Evolutionary conservation across 805 yeast species (phyloP).

Genomic region (Suhomyces sp.): DNA sequence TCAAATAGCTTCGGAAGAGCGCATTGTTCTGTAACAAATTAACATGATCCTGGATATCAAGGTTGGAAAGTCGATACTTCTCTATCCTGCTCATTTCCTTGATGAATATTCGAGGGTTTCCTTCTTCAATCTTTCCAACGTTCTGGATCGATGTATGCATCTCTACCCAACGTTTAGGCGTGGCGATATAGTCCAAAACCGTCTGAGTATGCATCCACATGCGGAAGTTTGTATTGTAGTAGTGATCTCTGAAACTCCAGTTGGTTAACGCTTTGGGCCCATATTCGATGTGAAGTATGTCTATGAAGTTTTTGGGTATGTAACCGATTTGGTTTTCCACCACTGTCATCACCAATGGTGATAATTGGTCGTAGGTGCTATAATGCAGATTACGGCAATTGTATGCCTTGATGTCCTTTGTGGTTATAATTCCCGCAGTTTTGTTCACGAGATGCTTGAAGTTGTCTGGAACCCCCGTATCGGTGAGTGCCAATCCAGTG

Average conservation of each 20-base stretch:
- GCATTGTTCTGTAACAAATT: slow-evolving; percentile 22
- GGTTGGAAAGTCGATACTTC: slow-evolving; percentile 1
- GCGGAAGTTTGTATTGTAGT: slow-evolving; percentile 32
- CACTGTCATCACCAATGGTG: slow-evolving; percentile 17
- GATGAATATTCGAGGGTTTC: background rate
- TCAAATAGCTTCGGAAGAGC: slow-evolving; percentile 27
- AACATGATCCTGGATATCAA: slow-evolving; percentile 4
- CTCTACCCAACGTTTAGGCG: slow-evolving; percentile 23
- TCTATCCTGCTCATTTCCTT: slow-evolving; percentile 1
- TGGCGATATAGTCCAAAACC: slow-evolving; percentile 25
- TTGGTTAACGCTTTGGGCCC: slow-evolving; percentile 19
- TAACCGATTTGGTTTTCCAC: slow-evolving; percentile 23
- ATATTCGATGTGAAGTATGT: slow-evolving; percentile 31
- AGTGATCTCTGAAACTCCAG: slow-evolving; percentile 21
- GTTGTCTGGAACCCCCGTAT: slow-evolving; percentile 22
- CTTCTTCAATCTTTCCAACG: background rate
- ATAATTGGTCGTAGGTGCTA: slow-evolving; percentile 19
- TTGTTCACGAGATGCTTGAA: slow-evolving; percentile 11
- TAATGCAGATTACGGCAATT: slow-evolving; percentile 39
- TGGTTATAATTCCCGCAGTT: slow-evolving; percentile 5
- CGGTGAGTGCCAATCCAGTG: slow-evolving; percentile 31
- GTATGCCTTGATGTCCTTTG: slow-evolving; percentile 27
- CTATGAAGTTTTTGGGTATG: slow-evolving; percentile 29
- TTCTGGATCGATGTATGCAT: slow-evolving; percentile 1
- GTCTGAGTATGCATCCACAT: slow-evolving; percentile 31